Evolutionary conservation across 257 asterid species (phyloP), one percentile per base, ranked within the genome.

Genomic region (Nicotiana paniculata): DNA sequence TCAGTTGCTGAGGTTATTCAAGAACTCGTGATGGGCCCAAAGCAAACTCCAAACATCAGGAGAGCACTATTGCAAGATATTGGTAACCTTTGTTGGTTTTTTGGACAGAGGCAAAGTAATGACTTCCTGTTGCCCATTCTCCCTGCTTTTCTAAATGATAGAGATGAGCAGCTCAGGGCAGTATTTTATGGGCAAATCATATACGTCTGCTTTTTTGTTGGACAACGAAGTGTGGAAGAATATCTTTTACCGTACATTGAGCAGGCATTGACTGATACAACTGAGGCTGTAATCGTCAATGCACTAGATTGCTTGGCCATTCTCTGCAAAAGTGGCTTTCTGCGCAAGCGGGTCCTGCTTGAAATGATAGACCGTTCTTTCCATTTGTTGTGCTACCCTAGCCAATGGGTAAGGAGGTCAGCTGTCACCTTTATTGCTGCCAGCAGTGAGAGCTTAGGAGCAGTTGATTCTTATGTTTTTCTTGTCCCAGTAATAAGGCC

Each of bases 1-100:
- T 94, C 97, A 62, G 89, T 96, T 65, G 97, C 99, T 39, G 99
- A 94, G 88, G 95, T 96, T 85, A 94, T 96, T 89, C 99, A 96
- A 89, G 98, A 96, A 88, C 98, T 96, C 76, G 98, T 96, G 79
- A 94, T 96, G 99, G 99, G 98, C 75, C 98, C 98, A 78, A 96
- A 94, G 91, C 98, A 94, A 88, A 96, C 99, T 33, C 99, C 99
- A 85, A 94, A 90, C 85, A 94, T 96, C 86, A 91, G 99, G 92
- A 93, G 99, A 86, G 99, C 99, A 13, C 99, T 96, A 77, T 89
- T 96, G 91, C 97, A 96, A 91, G 99, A 96, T 82, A 91, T 96
- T 86, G 97, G 96, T 81, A 93, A 94, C 87, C 96, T 93, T 83
- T 96, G 99, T 89, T 94, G 99, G 98, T 96, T 96, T 90, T 93